Conservation (phyloP, 352 stramenopile genomes). For the Phytopythium mirpurense region DNA sequence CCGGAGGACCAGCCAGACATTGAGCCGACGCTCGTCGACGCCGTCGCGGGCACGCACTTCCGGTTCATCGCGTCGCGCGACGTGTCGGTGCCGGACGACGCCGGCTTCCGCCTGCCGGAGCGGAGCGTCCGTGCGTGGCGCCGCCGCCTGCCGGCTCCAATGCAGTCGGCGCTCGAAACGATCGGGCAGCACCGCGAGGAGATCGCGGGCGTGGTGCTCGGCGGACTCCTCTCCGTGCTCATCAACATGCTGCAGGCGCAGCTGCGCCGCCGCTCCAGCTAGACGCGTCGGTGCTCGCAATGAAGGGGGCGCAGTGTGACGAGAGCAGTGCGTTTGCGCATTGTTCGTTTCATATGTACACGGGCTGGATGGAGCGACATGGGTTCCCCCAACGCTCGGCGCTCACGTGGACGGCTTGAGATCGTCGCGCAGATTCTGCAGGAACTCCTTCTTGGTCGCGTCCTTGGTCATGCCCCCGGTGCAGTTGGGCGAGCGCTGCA, state of each 20-base stretch:
- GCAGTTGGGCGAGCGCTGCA: slow-evolving; percentile 69
- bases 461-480: slow-evolving; percentile 69
- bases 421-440: slow-evolving; percentile 27
- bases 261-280: slow-evolving; percentile 31
- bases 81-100: slow-evolving; percentile 50
- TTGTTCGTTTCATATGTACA: background rate
- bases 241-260: slow-evolving; percentile 67
- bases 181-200: slow-evolving; percentile 68
- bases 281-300: background rate
- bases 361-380: background rate
- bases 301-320: background rate
- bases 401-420: slow-evolving; percentile 9
- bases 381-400: too few species aligned
- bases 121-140: slow-evolving; percentile 26
- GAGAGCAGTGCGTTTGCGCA: too few species aligned
- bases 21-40: slow-evolving; percentile 53
- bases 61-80: slow-evolving; percentile 61
- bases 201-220: slow-evolving; percentile 63
- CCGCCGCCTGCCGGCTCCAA: slow-evolving; percentile 25
- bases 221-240: slow-evolving; percentile 64
- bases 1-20: slow-evolving; percentile 63
- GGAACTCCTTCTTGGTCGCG: slow-evolving; percentile 58
- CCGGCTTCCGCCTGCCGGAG: slow-evolving; percentile 31
- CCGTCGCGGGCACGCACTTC: slow-evolving; percentile 62
- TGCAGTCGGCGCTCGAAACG: slow-evolving; percentile 37